Evolutionary conservation across 2,329 filamentous ascomycete species (phyloP).

Genomic region (Pyrenophora graminea): DNA sequence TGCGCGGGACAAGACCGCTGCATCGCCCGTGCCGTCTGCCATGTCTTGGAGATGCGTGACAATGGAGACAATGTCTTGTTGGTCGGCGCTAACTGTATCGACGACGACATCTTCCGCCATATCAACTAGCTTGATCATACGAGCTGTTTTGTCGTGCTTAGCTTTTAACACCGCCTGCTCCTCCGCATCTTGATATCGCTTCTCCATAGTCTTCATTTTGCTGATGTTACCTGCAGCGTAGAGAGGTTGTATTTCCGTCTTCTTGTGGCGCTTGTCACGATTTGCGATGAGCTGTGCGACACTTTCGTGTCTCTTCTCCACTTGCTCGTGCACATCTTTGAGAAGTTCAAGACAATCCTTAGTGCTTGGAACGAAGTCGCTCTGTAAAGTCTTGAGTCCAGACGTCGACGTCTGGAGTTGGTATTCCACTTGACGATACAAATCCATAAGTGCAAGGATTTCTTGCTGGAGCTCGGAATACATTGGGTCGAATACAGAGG

Average conservation of each 20-base stretch:
- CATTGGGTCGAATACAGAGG: conserved; percentile 55
- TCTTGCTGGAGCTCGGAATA: conserved; percentile 56
- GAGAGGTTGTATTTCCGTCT: conserved; percentile 57
- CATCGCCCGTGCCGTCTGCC: conserved; percentile 37
- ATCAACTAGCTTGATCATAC: conserved; percentile 56
- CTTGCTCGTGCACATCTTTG: conserved; percentile 50
- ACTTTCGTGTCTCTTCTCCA: conserved; percentile 56
- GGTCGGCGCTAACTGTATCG: conserved; percentile 56
- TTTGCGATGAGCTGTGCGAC: conserved; percentile 57
- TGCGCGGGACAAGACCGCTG: conserved; percentile 31
- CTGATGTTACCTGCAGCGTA: conserved; percentile 58
- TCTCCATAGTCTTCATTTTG: conserved; percentile 54
- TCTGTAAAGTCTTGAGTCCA: conserved; percentile 27
- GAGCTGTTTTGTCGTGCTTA: conserved; percentile 54
- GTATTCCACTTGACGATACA: conserved; percentile 47
- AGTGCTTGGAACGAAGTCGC: conserved; percentile 22
- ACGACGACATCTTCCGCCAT: conserved; percentile 57
- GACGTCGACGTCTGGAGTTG: conserved; percentile 31
- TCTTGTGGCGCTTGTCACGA: conserved; percentile 59
- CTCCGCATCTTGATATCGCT: conserved; percentile 55
- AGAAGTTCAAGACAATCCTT: conserved; percentile 42
- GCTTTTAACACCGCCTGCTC: conserved; percentile 56
- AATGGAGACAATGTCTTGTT: conserved; percentile 56
- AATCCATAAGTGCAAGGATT: conserved; percentile 53
- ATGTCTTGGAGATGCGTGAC: conserved; percentile 48